Percentiles rank a stretch among this genome's conserved stretches.
phyloP scores from a whole-genome alignment of 2,329 filamentous ascomycete genomes.

The Aspergillus sp. region DNA sequence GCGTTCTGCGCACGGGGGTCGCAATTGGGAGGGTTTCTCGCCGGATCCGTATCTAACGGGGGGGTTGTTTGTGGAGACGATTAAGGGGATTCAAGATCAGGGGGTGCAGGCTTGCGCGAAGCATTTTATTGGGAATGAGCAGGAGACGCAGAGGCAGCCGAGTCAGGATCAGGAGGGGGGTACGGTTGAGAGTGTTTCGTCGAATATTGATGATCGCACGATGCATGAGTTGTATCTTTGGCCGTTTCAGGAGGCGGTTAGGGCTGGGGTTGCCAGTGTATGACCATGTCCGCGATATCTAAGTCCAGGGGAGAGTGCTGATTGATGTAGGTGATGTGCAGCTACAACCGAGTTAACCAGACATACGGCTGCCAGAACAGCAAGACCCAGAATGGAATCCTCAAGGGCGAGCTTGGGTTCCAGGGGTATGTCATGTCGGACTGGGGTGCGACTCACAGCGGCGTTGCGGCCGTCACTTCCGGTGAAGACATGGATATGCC shows the following conservation, averaged over 20 bases:
- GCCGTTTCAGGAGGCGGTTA: constrained; percentile 62
- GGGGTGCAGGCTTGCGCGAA: not conserved
- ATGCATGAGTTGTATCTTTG: constrained; percentile 64
- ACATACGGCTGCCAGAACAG: too few species aligned
- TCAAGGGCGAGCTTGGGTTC: too few species aligned
- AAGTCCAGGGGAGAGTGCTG: too few species aligned
- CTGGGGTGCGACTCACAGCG: too few species aligned
- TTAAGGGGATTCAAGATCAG: not conserved
- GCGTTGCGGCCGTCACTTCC: too few species aligned
- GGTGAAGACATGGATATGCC: too few species aligned
- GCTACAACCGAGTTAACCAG: too few species aligned
- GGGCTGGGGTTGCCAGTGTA: constrained; percentile 49
- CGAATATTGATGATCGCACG: constrained; percentile 64
- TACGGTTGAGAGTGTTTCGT: constrained; percentile 49
- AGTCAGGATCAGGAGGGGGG: constrained; percentile 33
- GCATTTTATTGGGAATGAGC: constrained; percentile 55
- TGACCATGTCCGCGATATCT: too few species aligned
- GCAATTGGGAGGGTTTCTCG: not conserved
- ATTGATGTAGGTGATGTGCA: too few species aligned
- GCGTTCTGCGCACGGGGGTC: not conserved
- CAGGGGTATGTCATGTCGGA: too few species aligned
- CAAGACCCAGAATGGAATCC: too few species aligned
- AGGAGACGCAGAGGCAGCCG: constrained; percentile 45
- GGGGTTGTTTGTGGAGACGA: not conserved
- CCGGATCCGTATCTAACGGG: not conserved